Base-by-base conservation (phyloP, 1,139 yeast species). In the Hanseniaspora uvarum region DNA sequence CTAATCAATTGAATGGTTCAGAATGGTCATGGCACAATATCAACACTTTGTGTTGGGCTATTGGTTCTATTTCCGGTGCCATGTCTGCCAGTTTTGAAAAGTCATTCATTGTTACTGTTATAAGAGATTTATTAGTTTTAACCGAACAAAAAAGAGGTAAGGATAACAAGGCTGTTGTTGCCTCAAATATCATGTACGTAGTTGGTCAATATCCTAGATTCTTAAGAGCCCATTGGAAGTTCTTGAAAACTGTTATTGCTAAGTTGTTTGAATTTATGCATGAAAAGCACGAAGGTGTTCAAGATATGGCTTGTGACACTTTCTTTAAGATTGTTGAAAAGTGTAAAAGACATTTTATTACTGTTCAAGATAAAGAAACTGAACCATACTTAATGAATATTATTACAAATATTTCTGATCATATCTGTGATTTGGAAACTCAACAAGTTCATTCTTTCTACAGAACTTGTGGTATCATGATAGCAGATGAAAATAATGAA, bases 1-100 rank as follows among this genome's bases (percentile, higher is more conserved):
- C 94, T 3, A 80, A 84, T 64, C 98, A 92, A 72, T 83, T 89
- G 55, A 98, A 92, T 69, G 98, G 94, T 55, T 76, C 86, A 57
- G 98, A 94, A 71, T 92, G 99, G 99, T 89, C 97, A 36, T 92
- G 98, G 97, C 94, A 88, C 68, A 92, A 89, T 66, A 85, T 92
- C 63, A 92, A 92, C 68, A 92, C 97, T 1, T 74, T 92, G 60
- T 92, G 98, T 74, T 92, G 99, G 99, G 99, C 99, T 6, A 94
- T 92, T 68, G 99, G 99, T 57, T 89, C 97, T 16, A 92, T 94
- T 58, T 87, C 96, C 3, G 98, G 98, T 67, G 87, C 98, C 1
- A 92, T 92, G 98, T 88, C 86, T 67, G 97, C 92, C 71, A 96
- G 88, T 62, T 86, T 92, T 80, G 99, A 92, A 69, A 92, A 89